These are phyloP conservation scores for Diaporthe nobilis DNA, from an alignment of 2,329 filamentous ascomycete species.

Conservation along the genomic window DNA sequence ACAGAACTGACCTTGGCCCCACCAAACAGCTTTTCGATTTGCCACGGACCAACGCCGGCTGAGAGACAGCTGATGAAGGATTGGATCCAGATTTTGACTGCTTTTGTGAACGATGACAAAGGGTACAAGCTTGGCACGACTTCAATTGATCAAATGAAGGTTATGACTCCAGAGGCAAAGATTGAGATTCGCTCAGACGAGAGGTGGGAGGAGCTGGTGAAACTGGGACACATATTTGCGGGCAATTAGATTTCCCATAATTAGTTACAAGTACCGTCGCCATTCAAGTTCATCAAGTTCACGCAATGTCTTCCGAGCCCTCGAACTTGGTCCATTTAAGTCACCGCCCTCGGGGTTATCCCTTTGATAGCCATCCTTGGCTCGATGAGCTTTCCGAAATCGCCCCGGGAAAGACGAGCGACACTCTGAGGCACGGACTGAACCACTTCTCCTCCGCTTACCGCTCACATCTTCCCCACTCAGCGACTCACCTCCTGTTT, in stretches of 20 bases:
- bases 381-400: background rate
- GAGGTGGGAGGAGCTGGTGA: conserved; percentile 52
- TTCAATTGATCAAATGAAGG: conserved; percentile 53
- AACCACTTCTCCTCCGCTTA: background rate
- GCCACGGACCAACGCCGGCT: conserved; percentile 53
- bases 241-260: background rate
- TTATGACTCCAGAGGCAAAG: conserved; percentile 50
- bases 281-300: too few relatives aligned
- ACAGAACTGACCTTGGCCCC: background rate
- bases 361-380: background rate
- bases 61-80: conserved; percentile 54
- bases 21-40: conserved; percentile 52
- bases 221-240: conserved; percentile 49
- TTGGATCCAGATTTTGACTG: conserved; percentile 55
- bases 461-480: background rate
- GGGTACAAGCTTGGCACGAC: conserved; percentile 52
- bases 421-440: background rate
- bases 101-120: conserved; percentile 53
- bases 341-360: too few relatives aligned
- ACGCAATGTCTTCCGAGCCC: too few relatives aligned
- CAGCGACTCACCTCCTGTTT: background rate
- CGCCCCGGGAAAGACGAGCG: background rate
- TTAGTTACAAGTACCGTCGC: too few relatives aligned
- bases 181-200: conserved; percentile 54
- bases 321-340: too few relatives aligned